Conservation (phyloP, 352 stramenopile genomes). For the Globisporangium camurandrum region DNA sequence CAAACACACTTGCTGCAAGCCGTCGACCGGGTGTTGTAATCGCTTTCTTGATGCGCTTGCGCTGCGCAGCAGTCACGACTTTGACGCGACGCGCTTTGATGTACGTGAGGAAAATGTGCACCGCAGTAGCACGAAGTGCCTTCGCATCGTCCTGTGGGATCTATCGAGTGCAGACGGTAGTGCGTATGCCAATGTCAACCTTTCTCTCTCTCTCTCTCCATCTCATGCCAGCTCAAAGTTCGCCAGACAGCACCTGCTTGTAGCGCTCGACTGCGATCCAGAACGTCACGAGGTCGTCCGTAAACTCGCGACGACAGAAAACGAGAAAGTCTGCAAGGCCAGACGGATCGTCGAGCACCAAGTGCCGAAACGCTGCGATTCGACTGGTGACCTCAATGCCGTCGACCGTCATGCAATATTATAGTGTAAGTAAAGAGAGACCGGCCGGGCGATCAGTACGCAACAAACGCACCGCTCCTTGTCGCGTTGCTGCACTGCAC, state of each 20-base stretch:
- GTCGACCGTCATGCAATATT: background rate
- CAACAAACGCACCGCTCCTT: conserved; percentile 19
- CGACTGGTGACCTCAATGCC: conserved; percentile 17
- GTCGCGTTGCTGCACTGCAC: conserved; percentile 16
- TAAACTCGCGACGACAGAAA: conserved; percentile 44
- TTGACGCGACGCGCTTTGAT: conserved; percentile 58
- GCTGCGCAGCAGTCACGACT: conserved; percentile 51
- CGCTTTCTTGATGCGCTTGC: conserved; percentile 58
- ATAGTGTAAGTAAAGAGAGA: background rate
- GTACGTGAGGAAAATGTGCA: conserved; percentile 45
- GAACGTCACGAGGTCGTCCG: conserved; percentile 44
- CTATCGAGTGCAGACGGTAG: too few relatives aligned
- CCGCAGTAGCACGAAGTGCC: conserved; percentile 30
- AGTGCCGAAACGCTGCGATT: conserved; percentile 20
- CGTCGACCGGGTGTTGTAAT: conserved; percentile 55
- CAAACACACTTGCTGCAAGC: conserved; percentile 31
- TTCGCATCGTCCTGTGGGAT: conserved; percentile 20
- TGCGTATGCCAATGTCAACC: background rate
- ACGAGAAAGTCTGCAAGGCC: conserved; percentile 24
- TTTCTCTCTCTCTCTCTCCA: background rate
- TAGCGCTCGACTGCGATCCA: conserved; percentile 57
- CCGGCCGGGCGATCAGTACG: too few relatives aligned
- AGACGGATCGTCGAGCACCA: conserved; percentile 31
- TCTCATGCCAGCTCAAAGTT: too few relatives aligned
- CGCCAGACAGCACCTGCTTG: conserved; percentile 35